A percentile compares a stretch with the other conserved stretches of the same genome.
phyloP scores from a whole-genome alignment of 257 asterid genomes.

The Solanum paucissectum region DNA sequence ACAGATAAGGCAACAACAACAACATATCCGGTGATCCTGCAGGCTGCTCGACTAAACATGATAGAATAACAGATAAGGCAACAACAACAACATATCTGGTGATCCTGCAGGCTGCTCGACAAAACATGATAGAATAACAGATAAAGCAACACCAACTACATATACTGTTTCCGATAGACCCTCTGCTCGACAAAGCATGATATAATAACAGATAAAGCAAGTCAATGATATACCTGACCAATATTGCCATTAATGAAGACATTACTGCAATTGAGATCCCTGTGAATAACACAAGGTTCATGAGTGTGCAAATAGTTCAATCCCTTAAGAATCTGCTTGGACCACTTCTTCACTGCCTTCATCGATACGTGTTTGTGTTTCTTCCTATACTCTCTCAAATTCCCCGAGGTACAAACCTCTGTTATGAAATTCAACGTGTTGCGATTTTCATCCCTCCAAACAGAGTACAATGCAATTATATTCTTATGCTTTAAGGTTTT shows the following conservation, averaged over 20 bases:
- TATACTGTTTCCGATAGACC: background rate
- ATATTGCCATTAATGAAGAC: conserved; percentile 74
- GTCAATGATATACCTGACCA: conserved; percentile 43
- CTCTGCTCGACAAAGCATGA: background rate
- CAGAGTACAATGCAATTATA: conserved; percentile 46
- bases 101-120: too few relatives aligned
- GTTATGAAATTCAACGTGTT: conserved; percentile 73
- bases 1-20: background rate
- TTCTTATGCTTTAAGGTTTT: conserved; percentile 36
- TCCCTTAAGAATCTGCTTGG: conserved; percentile 66
- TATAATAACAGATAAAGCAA: background rate
- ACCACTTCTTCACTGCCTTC: conserved; percentile 79
- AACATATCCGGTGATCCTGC: too few relatives aligned
- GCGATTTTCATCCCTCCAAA: conserved; percentile 52
- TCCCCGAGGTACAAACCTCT: conserved; percentile 75
- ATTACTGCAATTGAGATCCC: conserved; percentile 85
- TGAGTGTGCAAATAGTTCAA: conserved; percentile 65
- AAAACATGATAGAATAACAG: background rate
- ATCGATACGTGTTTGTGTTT: conserved; percentile 67
- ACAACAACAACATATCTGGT: too few relatives aligned
- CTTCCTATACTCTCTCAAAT: conserved; percentile 66
- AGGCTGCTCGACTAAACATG: background rate
- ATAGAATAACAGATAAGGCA: background rate
- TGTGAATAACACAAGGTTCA: conserved; percentile 65
- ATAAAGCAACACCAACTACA: background rate